Conservation (phyloP, 1,284 basidiomycete species). For the Wolfiporia cocos region DNA sequence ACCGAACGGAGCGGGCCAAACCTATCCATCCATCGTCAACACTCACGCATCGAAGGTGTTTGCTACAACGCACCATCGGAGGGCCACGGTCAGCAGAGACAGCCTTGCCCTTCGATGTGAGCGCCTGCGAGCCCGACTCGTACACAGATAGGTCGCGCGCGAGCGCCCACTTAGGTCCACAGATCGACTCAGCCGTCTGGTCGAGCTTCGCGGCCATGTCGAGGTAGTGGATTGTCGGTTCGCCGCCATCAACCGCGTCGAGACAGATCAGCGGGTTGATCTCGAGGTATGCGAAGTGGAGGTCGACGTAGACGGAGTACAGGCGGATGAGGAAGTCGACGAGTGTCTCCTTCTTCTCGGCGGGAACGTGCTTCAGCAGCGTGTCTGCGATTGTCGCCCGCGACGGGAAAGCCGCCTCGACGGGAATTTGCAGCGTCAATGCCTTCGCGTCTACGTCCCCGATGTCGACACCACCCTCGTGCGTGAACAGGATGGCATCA, state of each 20-base stretch:
- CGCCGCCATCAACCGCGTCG: constrained; percentile 69
- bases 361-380: constrained; percentile 78
- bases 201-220: constrained; percentile 99
- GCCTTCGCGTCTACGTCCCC: constrained; percentile 99
- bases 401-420: constrained; percentile 73
- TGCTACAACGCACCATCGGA: constrained; percentile 66
- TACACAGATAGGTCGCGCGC: constrained; percentile 86
- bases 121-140: constrained; percentile 39
- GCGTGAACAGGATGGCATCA: constrained; percentile 97
- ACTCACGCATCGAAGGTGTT: neutral
- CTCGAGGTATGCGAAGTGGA: constrained; percentile 98
- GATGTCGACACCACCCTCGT: constrained; percentile 98
- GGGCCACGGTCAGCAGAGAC: constrained; percentile 91
- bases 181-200: constrained; percentile 97
- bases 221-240: constrained; percentile 89
- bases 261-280: constrained; percentile 98
- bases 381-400: constrained; percentile 71
- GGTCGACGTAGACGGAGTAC: constrained; percentile 96
- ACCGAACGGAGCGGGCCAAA: constrained; percentile 97
- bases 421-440: constrained; percentile 83
- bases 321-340: constrained; percentile 93
- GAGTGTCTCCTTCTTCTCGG: constrained; percentile 79
- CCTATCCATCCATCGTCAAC: constrained; percentile 26
- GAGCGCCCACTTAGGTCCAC: constrained; percentile 98
- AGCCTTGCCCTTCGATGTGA: constrained; percentile 37